Evolutionary conservation across 345 rosid species (phyloP).

Genomic region (Gossypium raimondii): DNA sequence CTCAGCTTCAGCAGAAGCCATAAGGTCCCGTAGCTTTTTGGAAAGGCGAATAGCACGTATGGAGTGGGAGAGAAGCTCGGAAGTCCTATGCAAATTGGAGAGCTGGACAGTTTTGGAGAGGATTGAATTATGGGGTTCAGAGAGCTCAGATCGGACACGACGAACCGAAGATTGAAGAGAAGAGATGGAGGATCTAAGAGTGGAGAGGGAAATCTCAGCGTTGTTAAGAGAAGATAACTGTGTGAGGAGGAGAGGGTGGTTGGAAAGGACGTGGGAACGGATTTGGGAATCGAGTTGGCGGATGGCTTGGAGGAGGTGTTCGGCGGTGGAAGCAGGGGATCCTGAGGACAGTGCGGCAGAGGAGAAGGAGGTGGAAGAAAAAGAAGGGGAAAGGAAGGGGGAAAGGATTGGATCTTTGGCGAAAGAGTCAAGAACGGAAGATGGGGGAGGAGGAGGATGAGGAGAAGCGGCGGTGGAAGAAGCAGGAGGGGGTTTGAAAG

Average conservation of each 20-base stretch:
- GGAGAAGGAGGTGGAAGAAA: conserved; percentile 88
- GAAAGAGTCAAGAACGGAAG: conserved; percentile 71
- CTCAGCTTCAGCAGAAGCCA: conserved; percentile 44
- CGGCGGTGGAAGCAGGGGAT: conserved; percentile 98
- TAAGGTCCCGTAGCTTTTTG: conserved; percentile 76
- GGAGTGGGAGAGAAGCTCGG: conserved; percentile 74
- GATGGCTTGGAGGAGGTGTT: conserved; percentile 89
- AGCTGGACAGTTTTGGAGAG: conserved; percentile 65
- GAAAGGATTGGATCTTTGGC: conserved; percentile 70
- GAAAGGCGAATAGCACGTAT: conserved; percentile 72
- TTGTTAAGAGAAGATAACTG: conserved; percentile 87
- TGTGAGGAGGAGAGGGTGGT: conserved; percentile 74
- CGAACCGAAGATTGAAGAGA: conserved; percentile 82
- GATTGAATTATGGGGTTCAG: conserved; percentile 71
- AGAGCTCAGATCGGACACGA: conserved; percentile 81
- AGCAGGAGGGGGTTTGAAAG: conserved; percentile 46
- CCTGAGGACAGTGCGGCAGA: conserved; percentile 96
- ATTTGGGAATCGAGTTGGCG: conserved; percentile 90
- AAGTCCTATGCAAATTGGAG: conserved; percentile 62
- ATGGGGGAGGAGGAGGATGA: conserved; percentile 23
- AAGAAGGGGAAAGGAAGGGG: conserved; percentile 79
- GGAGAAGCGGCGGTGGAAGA: conserved; percentile 23
- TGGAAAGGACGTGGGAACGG: conserved; percentile 84
- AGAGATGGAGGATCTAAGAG: conserved; percentile 79
- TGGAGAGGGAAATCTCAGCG: conserved; percentile 77